Base-by-base conservation (phyloP, 495 filamentous ascomycete species). In the Pseudotulostoma volvatum region DNA sequence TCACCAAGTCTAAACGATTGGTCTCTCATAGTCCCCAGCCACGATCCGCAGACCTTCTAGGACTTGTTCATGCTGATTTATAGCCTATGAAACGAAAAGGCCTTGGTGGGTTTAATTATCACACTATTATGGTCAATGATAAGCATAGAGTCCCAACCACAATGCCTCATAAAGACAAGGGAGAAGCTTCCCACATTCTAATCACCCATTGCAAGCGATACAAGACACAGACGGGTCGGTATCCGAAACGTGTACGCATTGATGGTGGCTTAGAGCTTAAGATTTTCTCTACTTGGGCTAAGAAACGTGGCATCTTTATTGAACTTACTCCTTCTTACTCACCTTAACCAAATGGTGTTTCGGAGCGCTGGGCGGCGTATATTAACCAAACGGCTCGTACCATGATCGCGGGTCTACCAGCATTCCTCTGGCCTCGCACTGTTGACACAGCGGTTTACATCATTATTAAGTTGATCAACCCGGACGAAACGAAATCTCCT, bases 51-150 rank as follows among this genome's bases (percentile, higher is more conserved):
- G 25, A 23, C 7, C 5, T 37, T 3, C 18, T 18, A 3, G 4
- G 14, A 3, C 19, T 37, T 11, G 13, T 37, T 11, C 18, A 37
- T 23, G 18, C 25, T 11, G 36, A 37, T 23, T 16, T 37, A 11
- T 19, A 37, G 25, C 15, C 13, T 11, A 37, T 37, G 9, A 37
- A 37, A 37, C 36, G 17, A 23, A 18, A 18, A 3, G 36, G 18
- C 14, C 18, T 18, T 23, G 36, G 25, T n/a, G 36, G 36, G 7
- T 3, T 23, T 21, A 37, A 18, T 13, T 37, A 37, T 19, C 7
- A n/a, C 18, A 37, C 36, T 15, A 21, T 19, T n/a, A 37, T 37
- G 4, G 18, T 37, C 25, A 23, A 37, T 23, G 36, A 37, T 23
- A 21, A 37, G 7, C 21, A 7, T 3, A 3, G 33, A 14, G 21